Conservation (phyloP, 2,329 filamentous ascomycete genomes). For the Stagonosporopsis vannaccii region DNA sequence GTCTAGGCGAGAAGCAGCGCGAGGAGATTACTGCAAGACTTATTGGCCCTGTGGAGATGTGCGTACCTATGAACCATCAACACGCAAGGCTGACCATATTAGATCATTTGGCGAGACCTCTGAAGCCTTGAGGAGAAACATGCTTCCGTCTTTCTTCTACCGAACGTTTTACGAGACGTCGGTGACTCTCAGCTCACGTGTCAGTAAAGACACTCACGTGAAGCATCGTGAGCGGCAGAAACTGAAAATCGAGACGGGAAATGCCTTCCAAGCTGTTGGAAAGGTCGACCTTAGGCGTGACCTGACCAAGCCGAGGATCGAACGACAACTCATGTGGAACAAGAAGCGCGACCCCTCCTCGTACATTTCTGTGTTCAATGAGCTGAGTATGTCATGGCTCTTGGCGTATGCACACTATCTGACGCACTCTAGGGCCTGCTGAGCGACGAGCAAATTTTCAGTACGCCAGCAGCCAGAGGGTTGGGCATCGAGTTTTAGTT, state of each 20-base stretch:
- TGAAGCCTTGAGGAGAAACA: not conserved
- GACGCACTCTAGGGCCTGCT: not conserved
- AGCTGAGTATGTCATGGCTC: conserved; percentile 13
- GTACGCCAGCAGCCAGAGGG: not conserved
- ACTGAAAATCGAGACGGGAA: not conserved
- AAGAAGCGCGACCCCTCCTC: conserved; percentile 19
- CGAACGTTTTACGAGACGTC: conserved; percentile 23
- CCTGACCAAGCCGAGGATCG: conserved; percentile 12
- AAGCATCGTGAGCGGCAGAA: not conserved
- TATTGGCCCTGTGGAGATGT: not conserved
- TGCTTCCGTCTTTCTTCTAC: conserved; percentile 7
- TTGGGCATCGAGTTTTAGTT: not conserved
- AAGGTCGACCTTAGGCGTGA: not conserved
- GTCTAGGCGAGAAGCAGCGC: not conserved
- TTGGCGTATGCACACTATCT: not conserved
- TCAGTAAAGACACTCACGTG: conserved; percentile 20
- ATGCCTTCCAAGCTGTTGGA: conserved; percentile 29
- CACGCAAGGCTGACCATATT: not conserved
- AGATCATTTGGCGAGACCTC: not conserved
- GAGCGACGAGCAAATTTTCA: not conserved
- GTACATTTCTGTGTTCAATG: conserved; percentile 23
- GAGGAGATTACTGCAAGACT: not conserved
- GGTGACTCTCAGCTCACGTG: conserved; percentile 20
- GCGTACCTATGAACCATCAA: not conserved
- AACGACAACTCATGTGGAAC: conserved; percentile 19